Base-by-base conservation (phyloP, 164 flowering plant species). In the Amborella trichopoda region DNA sequence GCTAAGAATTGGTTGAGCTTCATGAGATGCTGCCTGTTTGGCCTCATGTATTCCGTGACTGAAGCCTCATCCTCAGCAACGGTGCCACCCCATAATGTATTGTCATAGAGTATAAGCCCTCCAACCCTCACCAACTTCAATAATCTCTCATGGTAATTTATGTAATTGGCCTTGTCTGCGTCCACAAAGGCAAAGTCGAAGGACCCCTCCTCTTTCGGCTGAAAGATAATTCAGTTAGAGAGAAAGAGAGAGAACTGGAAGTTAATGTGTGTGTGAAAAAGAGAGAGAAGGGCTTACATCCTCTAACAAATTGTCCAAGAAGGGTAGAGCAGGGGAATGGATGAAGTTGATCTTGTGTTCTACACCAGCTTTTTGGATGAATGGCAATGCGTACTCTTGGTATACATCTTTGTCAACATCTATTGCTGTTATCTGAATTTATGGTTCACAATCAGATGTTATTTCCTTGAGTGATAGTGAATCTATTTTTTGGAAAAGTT, bases 361-460 rank as follows among this genome's bases (percentile, higher is more conserved):
- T 32, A 72, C 74, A 2, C 71, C 74, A 1, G 78, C 80, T 37
- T 63, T 68, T 44, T 45, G 46, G n/a, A 77, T 68, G 28, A 65
- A 59, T 1, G 73, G 78, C 41, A 72, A 41, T 23, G 80, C 83
- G 23, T 52, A n/a, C 26, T 75, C 72, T n/a, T n/a, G n/a, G 36
- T 56, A 72, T 0, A 68, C 52, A 32, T 75, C 74, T 48, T 48
- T 51, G 24, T 69, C 56, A 27, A 49, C 41, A 52, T 77, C 80
- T 11, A 77, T 56, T 13, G 76, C 78, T 13, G 59, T 52, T 37
- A 77, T 61, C 74, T 71, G 61, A 38, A 48, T n/a, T n/a, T n/a
- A n/a, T n/a, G n/a, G n/a, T n/a, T n/a, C n/a, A n/a, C n/a, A n/a
- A n/a, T n/a, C n/a, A n/a, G n/a, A n/a, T n/a, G n/a, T n/a, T n/a